Percentiles rank a stretch among this genome's conserved stretches.
These are phyloP conservation scores for Colletotrichum liaoningense DNA, from an alignment of 2,329 filamentous ascomycete genomes.

Conservation along the genomic window DNA sequence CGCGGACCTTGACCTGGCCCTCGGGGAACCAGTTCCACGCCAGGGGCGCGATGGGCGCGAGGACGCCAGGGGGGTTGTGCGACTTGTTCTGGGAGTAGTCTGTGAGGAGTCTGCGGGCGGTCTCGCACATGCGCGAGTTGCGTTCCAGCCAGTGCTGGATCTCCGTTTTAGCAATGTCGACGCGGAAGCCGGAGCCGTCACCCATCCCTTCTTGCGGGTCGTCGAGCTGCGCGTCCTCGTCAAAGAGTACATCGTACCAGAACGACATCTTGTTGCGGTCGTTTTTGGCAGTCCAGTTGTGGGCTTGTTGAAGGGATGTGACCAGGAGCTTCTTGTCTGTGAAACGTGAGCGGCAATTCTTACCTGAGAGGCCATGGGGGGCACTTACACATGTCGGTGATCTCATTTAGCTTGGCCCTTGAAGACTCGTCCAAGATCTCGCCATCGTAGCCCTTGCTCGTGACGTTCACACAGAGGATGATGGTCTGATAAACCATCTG, in stretches of 20 bases:
- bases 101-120: constrained; percentile 64
- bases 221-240: constrained; percentile 62
- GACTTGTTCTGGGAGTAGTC: constrained; percentile 65
- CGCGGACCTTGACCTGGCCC: constrained; percentile 45
- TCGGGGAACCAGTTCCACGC: constrained; percentile 68
- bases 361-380: not conserved
- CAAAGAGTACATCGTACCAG: constrained; percentile 74
- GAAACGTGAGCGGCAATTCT: constrained; percentile 36
- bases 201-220: constrained; percentile 63
- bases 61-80: constrained; percentile 60
- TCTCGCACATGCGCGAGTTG: constrained; percentile 68
- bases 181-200: constrained; percentile 64
- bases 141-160: constrained; percentile 72
- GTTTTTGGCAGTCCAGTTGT: constrained; percentile 77
- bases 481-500: constrained; percentile 75
- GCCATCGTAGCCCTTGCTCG: constrained; percentile 74
- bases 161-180: constrained; percentile 69
- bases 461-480: constrained; percentile 74
- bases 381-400: constrained; percentile 71
- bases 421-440: constrained; percentile 70
- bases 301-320: constrained; percentile 73
- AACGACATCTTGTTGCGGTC: constrained; percentile 78
- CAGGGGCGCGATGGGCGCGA: constrained; percentile 62
- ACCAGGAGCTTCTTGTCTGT: constrained; percentile 75
- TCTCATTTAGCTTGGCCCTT: constrained; percentile 68